phyloP scores from a whole-genome alignment of 2,329 filamentous ascomycete species.

The Aspergillus glaucus region DNA sequence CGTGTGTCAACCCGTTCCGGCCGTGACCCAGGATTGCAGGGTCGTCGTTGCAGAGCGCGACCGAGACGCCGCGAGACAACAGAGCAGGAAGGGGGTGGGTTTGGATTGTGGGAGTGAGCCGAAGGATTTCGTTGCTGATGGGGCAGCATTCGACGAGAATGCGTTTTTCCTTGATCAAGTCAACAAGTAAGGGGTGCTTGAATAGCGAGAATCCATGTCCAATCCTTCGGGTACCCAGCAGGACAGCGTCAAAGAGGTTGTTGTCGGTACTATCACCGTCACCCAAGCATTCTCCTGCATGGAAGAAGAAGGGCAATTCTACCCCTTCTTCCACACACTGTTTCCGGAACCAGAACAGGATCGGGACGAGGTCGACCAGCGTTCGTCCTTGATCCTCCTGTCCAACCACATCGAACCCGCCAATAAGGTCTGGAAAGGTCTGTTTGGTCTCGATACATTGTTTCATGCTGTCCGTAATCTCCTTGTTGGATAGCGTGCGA shows the following conservation, averaged over 20 bases:
- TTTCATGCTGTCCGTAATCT: slow-evolving; percentile 75
- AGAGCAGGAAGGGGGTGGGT: slow-evolving; percentile 77
- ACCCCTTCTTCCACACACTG: slow-evolving; percentile 70
- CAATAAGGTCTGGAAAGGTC: slow-evolving; percentile 69
- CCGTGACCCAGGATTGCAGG: slow-evolving; percentile 83
- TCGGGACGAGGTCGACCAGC: slow-evolving; percentile 68
- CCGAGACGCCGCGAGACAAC: slow-evolving; percentile 74
- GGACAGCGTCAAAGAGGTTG: slow-evolving; percentile 83
- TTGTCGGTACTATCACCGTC: slow-evolving; percentile 69
- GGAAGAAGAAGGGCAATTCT: slow-evolving; percentile 90
- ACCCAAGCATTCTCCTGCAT: slow-evolving; percentile 82
- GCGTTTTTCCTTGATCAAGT: slow-evolving; percentile 80
- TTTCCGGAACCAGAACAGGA: slow-evolving; percentile 91
- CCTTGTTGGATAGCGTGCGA: slow-evolving; percentile 56
- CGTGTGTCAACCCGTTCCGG: slow-evolving; percentile 74
- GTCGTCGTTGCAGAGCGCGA: slow-evolving; percentile 83
- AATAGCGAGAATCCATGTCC: slow-evolving; percentile 83
- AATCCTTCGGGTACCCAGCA: slow-evolving; percentile 81
- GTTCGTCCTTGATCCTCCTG: slow-evolving; percentile 76
- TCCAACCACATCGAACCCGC: slow-evolving; percentile 84
- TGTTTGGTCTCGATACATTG: slow-evolving; percentile 77
- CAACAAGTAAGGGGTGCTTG: slow-evolving; percentile 83
- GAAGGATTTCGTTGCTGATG: slow-evolving; percentile 81
- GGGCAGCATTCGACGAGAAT: slow-evolving; percentile 88
- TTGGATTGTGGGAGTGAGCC: slow-evolving; percentile 69